These are phyloP conservation scores for Chlamydomonas eustigma DNA, from an alignment of 139 green algal species.

Conservation along the genomic window DNA sequence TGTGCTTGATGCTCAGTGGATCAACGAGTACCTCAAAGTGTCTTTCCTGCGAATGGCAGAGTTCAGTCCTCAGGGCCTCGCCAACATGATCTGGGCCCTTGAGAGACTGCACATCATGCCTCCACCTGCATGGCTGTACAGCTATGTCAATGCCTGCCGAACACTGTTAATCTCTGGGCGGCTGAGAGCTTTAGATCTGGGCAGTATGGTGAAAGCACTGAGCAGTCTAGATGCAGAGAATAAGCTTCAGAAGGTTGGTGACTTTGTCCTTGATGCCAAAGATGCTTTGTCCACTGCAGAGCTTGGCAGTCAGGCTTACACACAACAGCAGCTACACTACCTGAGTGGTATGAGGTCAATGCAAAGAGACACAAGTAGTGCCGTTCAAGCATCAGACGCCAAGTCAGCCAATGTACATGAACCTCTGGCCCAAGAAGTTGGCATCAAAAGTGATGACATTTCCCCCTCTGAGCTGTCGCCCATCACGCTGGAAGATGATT, in stretches of 20 bases:
- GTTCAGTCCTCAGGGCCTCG: slow-evolving; percentile 7
- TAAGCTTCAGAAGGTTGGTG: slow-evolving; percentile 1
- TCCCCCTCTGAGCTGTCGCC: too few species aligned
- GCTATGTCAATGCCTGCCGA: slow-evolving; percentile 11
- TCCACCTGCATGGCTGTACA: slow-evolving; percentile 11
- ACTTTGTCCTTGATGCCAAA: slow-evolving; percentile 10
- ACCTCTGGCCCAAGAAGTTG: background rate
- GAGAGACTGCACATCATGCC: background rate
- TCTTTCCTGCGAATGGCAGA: slow-evolving; percentile 8
- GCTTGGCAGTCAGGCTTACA: slow-evolving; percentile 5
- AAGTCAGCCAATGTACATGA: too few species aligned
- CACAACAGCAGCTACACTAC: slow-evolving; percentile 3
- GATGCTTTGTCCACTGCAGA: background rate
- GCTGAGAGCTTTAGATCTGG: background rate
- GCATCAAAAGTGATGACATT: background rate
- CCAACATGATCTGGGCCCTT: slow-evolving; percentile 2
- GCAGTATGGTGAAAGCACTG: background rate
- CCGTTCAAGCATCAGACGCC: too few species aligned
- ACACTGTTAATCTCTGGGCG: background rate
- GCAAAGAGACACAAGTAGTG: too few species aligned
- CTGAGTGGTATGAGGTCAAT: background rate
- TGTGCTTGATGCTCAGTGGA: background rate
- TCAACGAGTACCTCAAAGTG: slow-evolving; percentile 6
- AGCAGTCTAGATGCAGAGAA: background rate
- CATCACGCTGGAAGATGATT: too few species aligned